Conservation (phyloP, 176 grass and related monocot species). For the Zea luxurians region DNA sequence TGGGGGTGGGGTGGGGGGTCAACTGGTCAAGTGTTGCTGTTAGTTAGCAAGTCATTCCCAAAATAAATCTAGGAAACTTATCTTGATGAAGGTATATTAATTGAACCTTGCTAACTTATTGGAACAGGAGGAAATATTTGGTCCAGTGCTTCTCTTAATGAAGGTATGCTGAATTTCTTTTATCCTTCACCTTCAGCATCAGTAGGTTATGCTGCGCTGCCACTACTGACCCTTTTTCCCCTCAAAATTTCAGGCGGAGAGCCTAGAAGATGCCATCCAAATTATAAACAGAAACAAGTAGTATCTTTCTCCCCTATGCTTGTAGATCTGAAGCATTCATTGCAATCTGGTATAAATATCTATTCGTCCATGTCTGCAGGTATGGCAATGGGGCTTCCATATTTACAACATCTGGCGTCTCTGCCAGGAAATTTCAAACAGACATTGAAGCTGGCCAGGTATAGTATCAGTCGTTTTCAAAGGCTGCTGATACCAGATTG, state of each 20-base stretch:
- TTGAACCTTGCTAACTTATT: not conserved
- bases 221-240: not conserved
- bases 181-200: not conserved
- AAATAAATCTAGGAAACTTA: not conserved
- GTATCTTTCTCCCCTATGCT: conserved; percentile 16
- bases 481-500: not conserved
- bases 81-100: conserved; percentile 10
- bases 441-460: conserved; percentile 98
- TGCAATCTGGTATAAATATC: not conserved
- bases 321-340: conserved; percentile 19
- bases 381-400: conserved; percentile 96
- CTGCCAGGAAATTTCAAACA: conserved; percentile 84
- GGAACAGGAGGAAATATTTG: conserved; percentile 87
- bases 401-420: conserved; percentile 86
- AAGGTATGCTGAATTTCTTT: conserved; percentile 55
- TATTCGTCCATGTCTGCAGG: conserved; percentile 39
- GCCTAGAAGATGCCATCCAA: conserved; percentile 82
- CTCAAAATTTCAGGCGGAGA: conserved; percentile 64
- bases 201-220: conserved; percentile 2
- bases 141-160: conserved; percentile 93
- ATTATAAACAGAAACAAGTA: conserved; percentile 95
- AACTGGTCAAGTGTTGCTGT: not conserved
- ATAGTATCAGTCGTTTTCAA: conserved; percentile 2
- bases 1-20: not conserved
- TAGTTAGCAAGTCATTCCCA: not conserved